Conservation (phyloP, 805 yeast genomes). For the Starmerella bombi region DNA sequence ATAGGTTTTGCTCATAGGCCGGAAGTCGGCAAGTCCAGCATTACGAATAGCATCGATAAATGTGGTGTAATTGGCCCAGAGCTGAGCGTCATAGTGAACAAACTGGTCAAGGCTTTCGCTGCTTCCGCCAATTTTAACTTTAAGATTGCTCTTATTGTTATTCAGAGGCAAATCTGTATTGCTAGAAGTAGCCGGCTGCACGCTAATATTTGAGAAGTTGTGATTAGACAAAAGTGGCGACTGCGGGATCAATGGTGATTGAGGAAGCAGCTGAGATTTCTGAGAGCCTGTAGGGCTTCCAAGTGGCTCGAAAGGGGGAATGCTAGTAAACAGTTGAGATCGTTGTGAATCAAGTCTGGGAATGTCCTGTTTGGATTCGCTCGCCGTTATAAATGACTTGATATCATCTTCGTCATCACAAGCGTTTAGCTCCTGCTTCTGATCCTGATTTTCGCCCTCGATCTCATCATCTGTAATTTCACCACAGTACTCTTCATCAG, state of each 20-base stretch:
- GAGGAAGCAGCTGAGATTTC: background rate
- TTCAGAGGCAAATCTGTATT: too few relatives aligned
- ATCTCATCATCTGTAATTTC: background rate
- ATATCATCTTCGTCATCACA: background rate
- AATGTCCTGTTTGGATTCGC: background rate
- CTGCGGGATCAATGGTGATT: background rate
- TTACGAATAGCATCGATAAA: constrained; percentile 7
- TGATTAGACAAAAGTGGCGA: background rate
- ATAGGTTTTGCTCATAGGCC: background rate
- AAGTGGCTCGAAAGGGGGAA: background rate
- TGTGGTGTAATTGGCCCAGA: constrained; percentile 11
- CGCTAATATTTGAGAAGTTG: background rate
- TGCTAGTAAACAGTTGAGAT: background rate
- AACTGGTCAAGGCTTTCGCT: constrained; percentile 1
- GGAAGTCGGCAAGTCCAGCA: constrained; percentile 6
- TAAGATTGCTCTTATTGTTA: background rate
- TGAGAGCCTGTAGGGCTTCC: background rate
- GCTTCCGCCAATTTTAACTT: background rate
- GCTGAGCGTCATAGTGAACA: constrained; percentile 14
- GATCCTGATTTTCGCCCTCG: background rate
- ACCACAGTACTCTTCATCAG: background rate
- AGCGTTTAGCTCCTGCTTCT: background rate
- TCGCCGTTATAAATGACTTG: background rate
- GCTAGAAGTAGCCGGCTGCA: background rate
- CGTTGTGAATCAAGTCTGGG: background rate